A percentile compares a stretch with the other conserved stretches of the same genome.
These are phyloP conservation scores for Salix brachista DNA, from an alignment of 345 rosid species.

Conservation along the genomic window DNA sequence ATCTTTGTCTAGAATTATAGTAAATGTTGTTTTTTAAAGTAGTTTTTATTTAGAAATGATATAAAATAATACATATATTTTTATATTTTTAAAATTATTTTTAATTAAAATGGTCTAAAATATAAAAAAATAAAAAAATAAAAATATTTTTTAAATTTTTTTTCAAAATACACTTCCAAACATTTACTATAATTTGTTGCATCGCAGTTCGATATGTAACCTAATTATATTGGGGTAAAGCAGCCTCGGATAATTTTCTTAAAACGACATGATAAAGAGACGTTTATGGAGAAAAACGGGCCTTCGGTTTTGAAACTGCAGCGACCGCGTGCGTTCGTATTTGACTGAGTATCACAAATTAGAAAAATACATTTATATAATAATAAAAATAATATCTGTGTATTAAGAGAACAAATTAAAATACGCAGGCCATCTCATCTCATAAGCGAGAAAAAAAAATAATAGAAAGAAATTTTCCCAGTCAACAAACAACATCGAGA, in stretches of 20 bases:
- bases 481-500: conserved; percentile 62
- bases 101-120: too few species aligned
- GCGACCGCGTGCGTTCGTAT: not conserved
- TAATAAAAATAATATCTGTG: not conserved
- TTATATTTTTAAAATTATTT: too few species aligned
- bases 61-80: too few species aligned
- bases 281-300: not conserved
- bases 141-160: too few species aligned
- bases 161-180: too few species aligned
- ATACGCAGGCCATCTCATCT: not conserved
- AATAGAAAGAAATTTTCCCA: conserved; percentile 4
- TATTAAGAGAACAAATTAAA: not conserved
- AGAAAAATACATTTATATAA: not conserved
- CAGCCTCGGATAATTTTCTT: not conserved
- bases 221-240: not conserved
- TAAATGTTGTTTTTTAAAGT: too few species aligned
- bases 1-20: too few species aligned
- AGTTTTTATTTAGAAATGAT: too few species aligned
- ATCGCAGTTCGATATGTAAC: too few species aligned
- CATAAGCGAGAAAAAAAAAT: not conserved
- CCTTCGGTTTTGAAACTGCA: not conserved
- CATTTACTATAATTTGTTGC: too few species aligned
- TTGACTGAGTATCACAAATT: not conserved
- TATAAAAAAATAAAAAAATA: too few species aligned
- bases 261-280: not conserved